phyloP scores from a whole-genome alignment of 495 filamentous ascomycete species.

The Penicillium lagena region DNA sequence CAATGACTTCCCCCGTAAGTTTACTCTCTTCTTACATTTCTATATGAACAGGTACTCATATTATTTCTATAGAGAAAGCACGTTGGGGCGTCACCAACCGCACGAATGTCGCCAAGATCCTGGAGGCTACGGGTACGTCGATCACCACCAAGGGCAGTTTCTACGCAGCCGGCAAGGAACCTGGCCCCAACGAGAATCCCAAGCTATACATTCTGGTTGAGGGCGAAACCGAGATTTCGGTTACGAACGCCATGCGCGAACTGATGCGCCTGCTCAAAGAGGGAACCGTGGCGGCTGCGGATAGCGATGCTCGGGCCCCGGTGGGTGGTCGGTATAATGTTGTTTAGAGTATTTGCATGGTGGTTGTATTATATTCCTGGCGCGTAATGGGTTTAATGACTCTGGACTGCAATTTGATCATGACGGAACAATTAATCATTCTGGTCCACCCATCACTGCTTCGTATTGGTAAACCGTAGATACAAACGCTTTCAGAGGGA shows the following conservation, averaged over 20 bases:
- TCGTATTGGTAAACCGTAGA: too few relatives aligned
- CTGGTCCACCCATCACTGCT: too few relatives aligned
- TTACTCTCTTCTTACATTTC: constrained; percentile 1
- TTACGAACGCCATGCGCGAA: constrained; percentile 87
- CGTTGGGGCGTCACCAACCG: constrained; percentile 98
- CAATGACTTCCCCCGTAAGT: constrained; percentile 93
- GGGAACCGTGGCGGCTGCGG: constrained; percentile 84
- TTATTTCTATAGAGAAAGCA: constrained; percentile 65
- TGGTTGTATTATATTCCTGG: constrained; percentile 14
- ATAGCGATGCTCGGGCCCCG: constrained; percentile 73
- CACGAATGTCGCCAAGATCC: constrained; percentile 97
- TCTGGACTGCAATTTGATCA: too few relatives aligned
- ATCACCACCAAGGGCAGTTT: constrained; percentile 97
- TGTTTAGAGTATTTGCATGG: constrained; percentile 41
- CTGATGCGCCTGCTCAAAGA: constrained; percentile 83
- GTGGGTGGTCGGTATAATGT: constrained; percentile 87
- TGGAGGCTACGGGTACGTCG: constrained; percentile 88
- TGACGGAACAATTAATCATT: too few relatives aligned
- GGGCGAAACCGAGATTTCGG: constrained; percentile 89
- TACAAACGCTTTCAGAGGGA: too few relatives aligned
- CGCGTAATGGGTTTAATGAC: too few relatives aligned
- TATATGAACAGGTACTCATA: constrained; percentile 14
- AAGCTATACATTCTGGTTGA: constrained; percentile 98
- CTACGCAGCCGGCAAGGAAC: constrained; percentile 76
- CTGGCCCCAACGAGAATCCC: constrained; percentile 63